Evolutionary conservation across 371 early-diverging fungal genomes (phyloP), one percentile per base, ranked within the genome.

Genomic region (Paraphysoderma sedebokerense): DNA sequence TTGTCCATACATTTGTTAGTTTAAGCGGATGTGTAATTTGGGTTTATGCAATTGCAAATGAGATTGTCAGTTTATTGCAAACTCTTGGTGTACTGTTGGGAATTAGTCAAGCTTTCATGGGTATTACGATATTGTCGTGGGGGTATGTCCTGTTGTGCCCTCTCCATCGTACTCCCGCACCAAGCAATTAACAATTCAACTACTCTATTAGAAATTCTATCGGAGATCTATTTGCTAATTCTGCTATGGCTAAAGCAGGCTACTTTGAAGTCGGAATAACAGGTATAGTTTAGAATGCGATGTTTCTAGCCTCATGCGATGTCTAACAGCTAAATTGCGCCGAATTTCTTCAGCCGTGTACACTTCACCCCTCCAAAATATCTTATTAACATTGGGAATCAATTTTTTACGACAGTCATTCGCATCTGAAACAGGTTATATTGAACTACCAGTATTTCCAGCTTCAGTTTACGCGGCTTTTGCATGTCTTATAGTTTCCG

Each of bases 51-150:
- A 28, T 46, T 15, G 46, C 51, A n/a, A 45, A 39, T 22, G 42
- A 52, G 38, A n/a, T 58, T 36, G 52, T 58, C 29, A 51, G 26
- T 19, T n/a, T 55, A 13, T 22, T 58, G 5, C 12, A 36, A 35
- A 26, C 48, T 19, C 29, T 56, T 2, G 47, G 49, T 6, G 23
- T 17, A 12, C 13, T 58, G 9, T 31, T 58, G 15, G 29, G 23
- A 19, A 31, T 58, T 19, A 19, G 38, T 2, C 27, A 40, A 7
- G 22, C 34, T 3, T 24, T 58, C 26, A 26, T 58, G 22, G 58
- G 58, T 7, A 19, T 55, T 23, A 55, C 56, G 24, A 34, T 58
- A 2, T 4, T 57, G n/a, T 54, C 58, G 4, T 51, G 45, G 34
- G 58, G 58, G n/a, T n/a, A n/a, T n/a, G n/a, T n/a, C n/a, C n/a